phyloP scores from a whole-genome alignment of 345 rosid species.

The Linum lewisii region DNA sequence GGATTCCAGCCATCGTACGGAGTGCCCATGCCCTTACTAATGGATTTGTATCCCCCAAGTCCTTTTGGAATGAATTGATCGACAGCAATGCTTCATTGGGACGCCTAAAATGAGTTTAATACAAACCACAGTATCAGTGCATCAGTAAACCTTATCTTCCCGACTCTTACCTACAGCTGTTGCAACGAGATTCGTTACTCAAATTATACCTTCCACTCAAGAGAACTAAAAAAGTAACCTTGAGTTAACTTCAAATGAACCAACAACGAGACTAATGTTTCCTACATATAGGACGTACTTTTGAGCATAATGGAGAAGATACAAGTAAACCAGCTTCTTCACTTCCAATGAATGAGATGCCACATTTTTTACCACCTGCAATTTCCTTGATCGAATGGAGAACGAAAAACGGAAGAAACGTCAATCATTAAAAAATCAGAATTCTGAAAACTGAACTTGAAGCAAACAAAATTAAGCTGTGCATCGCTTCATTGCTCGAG shows the following conservation, averaged over 20 bases:
- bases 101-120: constrained; percentile 41
- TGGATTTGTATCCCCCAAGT: constrained; percentile 91
- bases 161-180: not conserved
- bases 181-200: not conserved
- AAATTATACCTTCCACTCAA: too few relatives aligned
- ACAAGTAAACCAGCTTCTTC: constrained; percentile 93
- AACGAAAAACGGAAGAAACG: not conserved
- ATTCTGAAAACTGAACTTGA: not conserved
- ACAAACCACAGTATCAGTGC: not conserved
- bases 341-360: constrained; percentile 92
- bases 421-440: not conserved
- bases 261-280: not conserved
- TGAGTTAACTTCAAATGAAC: not conserved
- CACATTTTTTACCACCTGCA: constrained; percentile 92
- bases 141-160: not conserved
- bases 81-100: constrained; percentile 95
- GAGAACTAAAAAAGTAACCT: not conserved
- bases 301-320: constrained; percentile 89
- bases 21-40: constrained; percentile 97
- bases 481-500: not conserved
- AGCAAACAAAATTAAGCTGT: not conserved
- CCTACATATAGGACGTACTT: constrained; percentile 35
- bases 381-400: constrained; percentile 11
- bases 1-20: constrained; percentile 94
- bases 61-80: constrained; percentile 89